A percentile compares a stretch with the other conserved stretches of the same genome.
Conservation (phyloP, 2,329 filamentous ascomycete genomes). For the Botrytis hyacinthi region DNA sequence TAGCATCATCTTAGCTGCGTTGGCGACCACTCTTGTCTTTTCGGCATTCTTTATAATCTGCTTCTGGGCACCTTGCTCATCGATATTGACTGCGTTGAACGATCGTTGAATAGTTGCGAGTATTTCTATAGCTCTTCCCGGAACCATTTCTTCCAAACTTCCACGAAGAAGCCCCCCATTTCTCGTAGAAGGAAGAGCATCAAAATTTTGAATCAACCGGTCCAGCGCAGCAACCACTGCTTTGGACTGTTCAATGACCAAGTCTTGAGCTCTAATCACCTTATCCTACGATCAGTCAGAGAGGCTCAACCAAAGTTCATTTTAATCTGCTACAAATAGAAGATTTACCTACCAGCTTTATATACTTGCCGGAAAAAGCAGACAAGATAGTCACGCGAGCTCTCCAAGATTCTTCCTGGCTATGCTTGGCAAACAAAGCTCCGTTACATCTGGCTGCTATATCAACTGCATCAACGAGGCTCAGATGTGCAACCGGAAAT, state of each 20-base stretch:
- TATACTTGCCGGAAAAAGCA: background rate
- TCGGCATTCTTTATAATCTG: background rate
- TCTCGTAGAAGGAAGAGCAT: background rate
- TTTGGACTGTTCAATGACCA: background rate
- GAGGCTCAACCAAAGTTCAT: background rate
- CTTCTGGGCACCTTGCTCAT: background rate
- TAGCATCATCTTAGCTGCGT: constrained; percentile 6
- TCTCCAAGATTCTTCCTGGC: background rate
- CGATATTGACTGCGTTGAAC: background rate
- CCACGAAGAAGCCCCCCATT: background rate
- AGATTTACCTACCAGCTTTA: background rate
- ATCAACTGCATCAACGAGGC: background rate
- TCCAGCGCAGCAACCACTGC: background rate
- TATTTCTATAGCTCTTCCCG: background rate
- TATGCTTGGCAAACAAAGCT: background rate
- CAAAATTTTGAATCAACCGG: background rate
- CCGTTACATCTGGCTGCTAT: background rate
- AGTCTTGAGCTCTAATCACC: background rate
- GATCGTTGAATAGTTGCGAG: background rate
- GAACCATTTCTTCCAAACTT: background rate
- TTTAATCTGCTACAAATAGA: background rate
- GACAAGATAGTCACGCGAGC: constrained; percentile 1
- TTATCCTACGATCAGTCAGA: background rate
- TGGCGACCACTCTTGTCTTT: constrained; percentile 2
- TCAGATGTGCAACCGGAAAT: background rate